Percentiles rank a stretch among this genome's conserved stretches.
phyloP scores from a whole-genome alignment of 2,329 filamentous ascomycete species.

The Trichophyton simii region DNA sequence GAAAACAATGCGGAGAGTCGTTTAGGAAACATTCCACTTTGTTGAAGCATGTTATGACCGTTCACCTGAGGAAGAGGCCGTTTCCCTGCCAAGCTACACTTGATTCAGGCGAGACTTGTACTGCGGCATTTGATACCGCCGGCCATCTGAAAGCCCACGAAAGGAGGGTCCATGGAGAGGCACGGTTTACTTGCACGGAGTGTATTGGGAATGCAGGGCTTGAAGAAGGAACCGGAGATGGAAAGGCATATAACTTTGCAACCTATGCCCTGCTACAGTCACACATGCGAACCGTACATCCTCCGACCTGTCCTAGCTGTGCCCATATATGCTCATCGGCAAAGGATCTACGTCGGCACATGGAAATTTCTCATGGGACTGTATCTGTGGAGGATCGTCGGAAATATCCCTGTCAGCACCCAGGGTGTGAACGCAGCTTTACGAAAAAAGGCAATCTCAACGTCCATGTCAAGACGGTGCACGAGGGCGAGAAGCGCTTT shows the following conservation, averaged over 20 bases:
- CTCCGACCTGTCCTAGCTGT: slow-evolving; percentile 61
- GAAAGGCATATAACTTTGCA: slow-evolving; percentile 48
- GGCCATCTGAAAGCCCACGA: slow-evolving; percentile 60
- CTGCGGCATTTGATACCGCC: slow-evolving; percentile 59
- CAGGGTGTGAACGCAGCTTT: slow-evolving; percentile 62
- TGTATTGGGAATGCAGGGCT: slow-evolving; percentile 38
- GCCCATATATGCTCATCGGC: slow-evolving; percentile 53
- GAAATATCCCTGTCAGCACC: slow-evolving; percentile 52
- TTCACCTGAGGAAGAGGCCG: slow-evolving; percentile 59
- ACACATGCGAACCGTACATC: slow-evolving; percentile 62
- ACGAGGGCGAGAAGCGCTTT: slow-evolving; percentile 60
- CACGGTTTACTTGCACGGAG: slow-evolving; percentile 63
- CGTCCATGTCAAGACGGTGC: slow-evolving; percentile 63
- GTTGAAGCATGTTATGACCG: slow-evolving; percentile 65
- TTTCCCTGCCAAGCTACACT: slow-evolving; percentile 54
- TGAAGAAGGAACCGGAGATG: not conserved
- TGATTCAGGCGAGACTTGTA: slow-evolving; percentile 42
- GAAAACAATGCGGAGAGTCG: slow-evolving; percentile 54
- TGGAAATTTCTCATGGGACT: slow-evolving; percentile 63
- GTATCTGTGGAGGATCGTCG: slow-evolving; percentile 48
- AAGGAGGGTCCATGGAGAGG: slow-evolving; percentile 54
- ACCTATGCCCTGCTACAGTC: slow-evolving; percentile 58
- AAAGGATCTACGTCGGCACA: slow-evolving; percentile 59
- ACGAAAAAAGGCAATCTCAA: slow-evolving; percentile 74
- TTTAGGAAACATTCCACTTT: slow-evolving; percentile 84